Evolutionary conservation across 495 filamentous ascomycete species (phyloP), one percentile per base, ranked within the genome.

Genomic region (Penicillium cosmopolitanum): DNA sequence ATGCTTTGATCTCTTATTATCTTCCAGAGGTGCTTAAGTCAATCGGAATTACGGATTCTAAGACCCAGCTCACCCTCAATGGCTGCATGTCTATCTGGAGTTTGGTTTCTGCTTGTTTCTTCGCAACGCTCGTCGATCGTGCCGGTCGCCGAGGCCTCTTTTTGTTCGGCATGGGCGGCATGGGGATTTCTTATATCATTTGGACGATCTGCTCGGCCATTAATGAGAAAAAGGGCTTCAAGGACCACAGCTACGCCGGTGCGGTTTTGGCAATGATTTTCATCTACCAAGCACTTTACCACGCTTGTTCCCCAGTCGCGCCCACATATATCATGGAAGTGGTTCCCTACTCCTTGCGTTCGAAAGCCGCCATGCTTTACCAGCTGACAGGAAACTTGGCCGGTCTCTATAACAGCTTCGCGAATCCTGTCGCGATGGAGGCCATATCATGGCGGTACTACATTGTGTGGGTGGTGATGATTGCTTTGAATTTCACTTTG

Each of bases 331-430:
- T 82, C 2, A 77, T 86, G 48, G 88, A 90, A 75, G 82, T 90
- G 33, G 72, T 88, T 15, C 87, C 85, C 0, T 92, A 86, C 74
- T 82, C 82, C 51, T 76, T 90, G 51, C 83, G 87, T 18, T 84
- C 86, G 42, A 92, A 89, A 77, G 87, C 85, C 38, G 82, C 89
- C 74, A 85, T 87, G 74, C 74, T 86, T 53, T 82, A 84, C 76
- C 84, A 84, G 64, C 74, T 89, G 51, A 84, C 80, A 13, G 80
- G 86, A 25, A 81, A 88, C 64, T 53, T 61, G 10, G 62, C 61
- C 15, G 46, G 86, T 18, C 81, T 83, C 16, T 77, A 85, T 47
- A 80, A 80, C 59, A 75, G 77, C 69, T 83, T 75, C 34, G 82
- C 82, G 63, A 87, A 88, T 74, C 84, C 84, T 0, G 73, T 88